Evolutionary conservation across 2,329 filamentous ascomycete species (phyloP).

Genomic region (Periconia digitata): DNA sequence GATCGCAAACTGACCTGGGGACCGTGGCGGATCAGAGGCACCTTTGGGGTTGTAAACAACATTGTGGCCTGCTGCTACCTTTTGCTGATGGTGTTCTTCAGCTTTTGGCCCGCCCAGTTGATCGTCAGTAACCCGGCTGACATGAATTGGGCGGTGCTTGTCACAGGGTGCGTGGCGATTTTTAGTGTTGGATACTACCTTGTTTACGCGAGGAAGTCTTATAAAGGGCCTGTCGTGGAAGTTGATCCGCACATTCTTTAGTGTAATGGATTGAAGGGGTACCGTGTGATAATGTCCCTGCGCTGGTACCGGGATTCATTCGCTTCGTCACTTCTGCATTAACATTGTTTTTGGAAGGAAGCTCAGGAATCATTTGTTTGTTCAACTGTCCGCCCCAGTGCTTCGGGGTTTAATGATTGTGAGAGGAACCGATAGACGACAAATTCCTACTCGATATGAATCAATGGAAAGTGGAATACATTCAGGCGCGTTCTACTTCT

Average conservation of each 20-base stretch:
- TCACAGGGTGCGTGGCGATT: slow-evolving; percentile 29
- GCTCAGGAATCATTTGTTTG: no score
- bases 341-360: no score
- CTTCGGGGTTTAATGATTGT: no score
- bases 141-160: slow-evolving; percentile 40
- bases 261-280: no score
- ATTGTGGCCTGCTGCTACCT: slow-evolving; percentile 36
- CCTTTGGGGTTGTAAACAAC: slow-evolving; percentile 33
- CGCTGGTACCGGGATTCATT: no score
- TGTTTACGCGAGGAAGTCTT: slow-evolving; percentile 30
- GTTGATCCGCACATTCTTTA: slow-evolving; percentile 26
- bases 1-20: slow-evolving; percentile 34
- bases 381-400: no score
- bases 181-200: slow-evolving; percentile 38
- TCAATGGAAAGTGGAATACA: no score
- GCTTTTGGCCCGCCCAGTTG: slow-evolving; percentile 35
- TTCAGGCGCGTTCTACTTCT: no score
- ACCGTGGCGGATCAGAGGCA: slow-evolving; percentile 36
- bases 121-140: slow-evolving; percentile 14
- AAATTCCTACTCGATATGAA: no score
- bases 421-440: no score
- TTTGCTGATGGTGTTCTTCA: slow-evolving; percentile 37
- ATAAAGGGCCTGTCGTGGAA: slow-evolving; percentile 37
- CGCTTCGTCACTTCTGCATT: no score
- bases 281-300: no score